Evolutionary conservation across 495 filamentous ascomycete genomes (phyloP), one percentile per base, ranked within the genome.

Genomic region (Penicillium coffeae): DNA sequence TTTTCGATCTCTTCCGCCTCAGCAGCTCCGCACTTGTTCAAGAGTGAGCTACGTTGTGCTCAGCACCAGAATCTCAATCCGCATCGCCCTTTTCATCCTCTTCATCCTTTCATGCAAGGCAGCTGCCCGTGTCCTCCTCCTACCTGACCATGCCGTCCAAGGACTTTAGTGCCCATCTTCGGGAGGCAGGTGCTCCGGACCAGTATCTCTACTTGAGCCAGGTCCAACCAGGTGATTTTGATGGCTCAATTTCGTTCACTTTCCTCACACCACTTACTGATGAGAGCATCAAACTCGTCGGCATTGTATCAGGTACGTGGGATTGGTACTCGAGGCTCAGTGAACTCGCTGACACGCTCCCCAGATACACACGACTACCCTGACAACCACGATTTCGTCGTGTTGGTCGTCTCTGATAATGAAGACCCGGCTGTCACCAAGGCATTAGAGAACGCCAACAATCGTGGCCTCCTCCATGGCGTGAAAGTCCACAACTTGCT

Each of bases 351-450:
- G 19, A 47, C 30, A 8, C 52, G 49, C 0, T 18, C 38, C 20
- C 16, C 38, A 80, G 83, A 89, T 48, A 56, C 82, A 3, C 66
- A 70, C 34, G 82, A 87, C 8, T 91, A 91, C 52, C 87, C 86
- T 2, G 68, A 64, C 16, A 60, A 59, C 21, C 86, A 87, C 55
- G 67, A 63, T 36, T 87, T 80, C 48, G 73, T 82, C 48, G 54
- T 86, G 32, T 89, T 76, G 53, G 74, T 81, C 12, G 73, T 70
- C 9, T 72, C 75, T 3, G 73, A 83, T 0, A 65, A 79, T 48
- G 66, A 74, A 20, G 65, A 75, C 10, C 54, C 52, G 2, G 44
- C 59, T 7, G 65, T 85, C 20, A 71, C 75, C 6, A 53, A 62
- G 1, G 66, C 74, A 22, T 62, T 85, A 13, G 69, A 79, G 52